Evolutionary conservation across 306 rosid genomes (phyloP).

Genomic region (Hippophae gyantsensis): DNA sequence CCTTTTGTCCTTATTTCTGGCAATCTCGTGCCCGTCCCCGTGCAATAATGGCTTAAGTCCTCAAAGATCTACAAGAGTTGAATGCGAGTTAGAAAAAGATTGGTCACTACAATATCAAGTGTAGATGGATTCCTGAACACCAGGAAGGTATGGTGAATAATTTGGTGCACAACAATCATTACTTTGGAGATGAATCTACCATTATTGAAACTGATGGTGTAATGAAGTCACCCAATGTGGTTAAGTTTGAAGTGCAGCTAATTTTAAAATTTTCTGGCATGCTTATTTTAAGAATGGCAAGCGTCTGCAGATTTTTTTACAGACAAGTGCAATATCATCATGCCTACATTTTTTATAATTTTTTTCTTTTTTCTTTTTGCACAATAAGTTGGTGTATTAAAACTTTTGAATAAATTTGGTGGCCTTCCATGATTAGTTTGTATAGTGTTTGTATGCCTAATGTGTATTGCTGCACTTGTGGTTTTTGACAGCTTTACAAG

Average conservation of each 20-base stretch:
- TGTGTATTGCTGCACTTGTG: background rate
- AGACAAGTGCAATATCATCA: no score
- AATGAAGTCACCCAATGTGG: constrained; percentile 46
- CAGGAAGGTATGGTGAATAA: constrained; percentile 58
- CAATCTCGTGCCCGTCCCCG: constrained; percentile 91
- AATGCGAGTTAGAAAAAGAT: constrained; percentile 88
- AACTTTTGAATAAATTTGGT: no score
- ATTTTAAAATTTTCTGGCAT: background rate
- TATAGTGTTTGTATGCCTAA: constrained; percentile 1
- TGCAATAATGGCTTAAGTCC: constrained; percentile 91
- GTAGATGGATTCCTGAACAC: constrained; percentile 63
- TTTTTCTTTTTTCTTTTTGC: no score
- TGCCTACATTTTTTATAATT: no score
- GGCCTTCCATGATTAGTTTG: background rate
- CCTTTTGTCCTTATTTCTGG: constrained; percentile 16
- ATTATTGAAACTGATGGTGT: constrained; percentile 48
- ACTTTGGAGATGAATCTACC: constrained; percentile 48
- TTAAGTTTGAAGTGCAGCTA: constrained; percentile 97
- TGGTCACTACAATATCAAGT: constrained; percentile 94
- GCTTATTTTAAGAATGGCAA: background rate
- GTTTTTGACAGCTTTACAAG: constrained; percentile 63
- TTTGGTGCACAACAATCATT: constrained; percentile 33
- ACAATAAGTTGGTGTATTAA: no score
- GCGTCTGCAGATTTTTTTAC: no score
- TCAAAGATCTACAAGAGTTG: constrained; percentile 79